phyloP scores from a whole-genome alignment of 371 early-diverging fungal genomes.

The Lichtheimia hyalospora region DNA sequence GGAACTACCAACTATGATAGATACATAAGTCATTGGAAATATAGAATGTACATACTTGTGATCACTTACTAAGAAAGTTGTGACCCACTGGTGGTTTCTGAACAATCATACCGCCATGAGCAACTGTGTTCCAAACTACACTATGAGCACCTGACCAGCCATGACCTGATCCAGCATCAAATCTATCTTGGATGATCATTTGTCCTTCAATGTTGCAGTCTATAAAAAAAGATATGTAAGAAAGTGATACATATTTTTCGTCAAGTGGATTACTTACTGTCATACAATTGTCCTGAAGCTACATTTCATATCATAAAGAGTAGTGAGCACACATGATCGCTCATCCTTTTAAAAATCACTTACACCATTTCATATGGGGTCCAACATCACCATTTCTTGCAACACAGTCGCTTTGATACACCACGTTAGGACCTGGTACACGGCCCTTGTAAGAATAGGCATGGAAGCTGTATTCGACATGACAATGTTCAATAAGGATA shows the following conservation, averaged over 20 bases:
- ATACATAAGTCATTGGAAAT: not conserved
- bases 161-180: slow-evolving; percentile 45
- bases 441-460: slow-evolving; percentile 44
- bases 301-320: not conserved
- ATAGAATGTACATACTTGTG: not conserved
- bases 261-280: slow-evolving; percentile 21
- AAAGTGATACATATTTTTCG: not conserved
- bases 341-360: slow-evolving; percentile 14
- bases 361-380: slow-evolving; percentile 55
- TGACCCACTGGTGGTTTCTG: slow-evolving; percentile 41
- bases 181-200: slow-evolving; percentile 36
- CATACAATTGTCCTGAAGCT: slow-evolving; percentile 38
- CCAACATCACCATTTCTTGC: slow-evolving; percentile 38
- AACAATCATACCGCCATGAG: slow-evolving; percentile 44
- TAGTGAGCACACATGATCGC: not conserved
- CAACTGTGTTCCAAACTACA: slow-evolving; percentile 52
- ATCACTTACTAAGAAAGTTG: slow-evolving; percentile 45
- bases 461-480: slow-evolving; percentile 48
- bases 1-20: slow-evolving; percentile 26
- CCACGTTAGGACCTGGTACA: slow-evolving; percentile 50
- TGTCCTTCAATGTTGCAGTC: slow-evolving; percentile 36
- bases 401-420: slow-evolving; percentile 27
- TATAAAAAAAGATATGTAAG: not conserved
- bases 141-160: slow-evolving; percentile 51
- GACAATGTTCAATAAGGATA: slow-evolving; percentile 37